phyloP scores from a whole-genome alignment of 176 grass and related monocot species.

The Leersia perrieri region DNA sequence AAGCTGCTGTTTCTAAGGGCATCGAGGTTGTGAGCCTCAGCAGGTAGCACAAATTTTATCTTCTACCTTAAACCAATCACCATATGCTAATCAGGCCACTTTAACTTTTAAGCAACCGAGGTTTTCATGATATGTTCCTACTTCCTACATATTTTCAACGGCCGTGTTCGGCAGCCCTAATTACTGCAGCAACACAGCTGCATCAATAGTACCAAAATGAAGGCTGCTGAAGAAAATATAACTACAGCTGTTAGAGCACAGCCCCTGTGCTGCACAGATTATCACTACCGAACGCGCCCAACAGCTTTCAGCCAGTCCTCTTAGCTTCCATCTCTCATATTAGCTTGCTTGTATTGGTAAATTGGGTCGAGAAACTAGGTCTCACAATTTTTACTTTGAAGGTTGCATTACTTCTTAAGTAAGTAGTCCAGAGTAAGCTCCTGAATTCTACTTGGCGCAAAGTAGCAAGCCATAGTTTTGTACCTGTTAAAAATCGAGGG shows the following conservation, averaged over 20 bases:
- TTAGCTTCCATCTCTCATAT: background rate
- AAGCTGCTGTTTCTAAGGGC: constrained; percentile 74
- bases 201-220: too few relatives aligned
- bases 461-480: background rate
- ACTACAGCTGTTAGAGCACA: too few relatives aligned
- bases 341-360: background rate
- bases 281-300: too few relatives aligned
- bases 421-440: background rate
- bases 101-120: background rate
- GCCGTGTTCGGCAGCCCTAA: too few relatives aligned
- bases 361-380: background rate
- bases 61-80: background rate
- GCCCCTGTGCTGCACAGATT: too few relatives aligned
- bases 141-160: background rate
- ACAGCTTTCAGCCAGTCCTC: background rate
- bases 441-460: background rate
- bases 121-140: background rate
- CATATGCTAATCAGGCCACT: background rate
- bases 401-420: background rate
- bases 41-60: constrained; percentile 46
- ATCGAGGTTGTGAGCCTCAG: constrained; percentile 90
- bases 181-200: too few relatives aligned
- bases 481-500: background rate
- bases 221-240: too few relatives aligned
- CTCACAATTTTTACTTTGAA: constrained; percentile 6